These are phyloP conservation scores for Phyllachora maydis DNA, from an alignment of 2,329 filamentous ascomycete species.

Conservation along the genomic window DNA sequence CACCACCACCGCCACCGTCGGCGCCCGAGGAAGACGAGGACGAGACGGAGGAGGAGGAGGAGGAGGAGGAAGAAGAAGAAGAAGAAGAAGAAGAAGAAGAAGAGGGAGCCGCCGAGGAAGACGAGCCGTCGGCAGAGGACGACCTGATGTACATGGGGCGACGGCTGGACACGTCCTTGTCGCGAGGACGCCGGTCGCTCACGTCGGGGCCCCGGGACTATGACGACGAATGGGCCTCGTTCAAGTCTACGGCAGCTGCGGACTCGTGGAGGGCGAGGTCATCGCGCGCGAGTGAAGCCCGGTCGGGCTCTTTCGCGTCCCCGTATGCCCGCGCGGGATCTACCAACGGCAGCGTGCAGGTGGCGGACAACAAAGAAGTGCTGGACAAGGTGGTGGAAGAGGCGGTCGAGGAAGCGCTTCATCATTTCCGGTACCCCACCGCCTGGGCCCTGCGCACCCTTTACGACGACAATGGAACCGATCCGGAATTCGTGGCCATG, in stretches of 20 bases:
- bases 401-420: conserved; percentile 36
- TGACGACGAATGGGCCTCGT: conserved; percentile 13
- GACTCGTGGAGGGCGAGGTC: conserved; percentile 1
- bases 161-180: too few relatives aligned
- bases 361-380: conserved; percentile 16
- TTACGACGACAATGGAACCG: conserved; percentile 33
- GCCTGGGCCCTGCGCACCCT: conserved; percentile 38
- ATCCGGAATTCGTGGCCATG: conserved; percentile 31
- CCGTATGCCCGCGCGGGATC: conserved; percentile 6
- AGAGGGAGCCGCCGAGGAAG: conserved; percentile 4
- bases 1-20: conserved; percentile 4
- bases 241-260: too few relatives aligned
- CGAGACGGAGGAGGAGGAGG: conserved; percentile 9
- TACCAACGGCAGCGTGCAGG: conserved; percentile 4
- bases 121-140: conserved; percentile 4
- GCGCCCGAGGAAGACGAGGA: conserved; percentile 7
- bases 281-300: conserved; percentile 3
- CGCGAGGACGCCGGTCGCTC: background rate
- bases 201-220: background rate
- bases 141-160: too few relatives aligned
- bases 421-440: conserved; percentile 35
- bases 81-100: conserved; percentile 3
- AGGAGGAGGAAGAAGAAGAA: conserved; percentile 4
- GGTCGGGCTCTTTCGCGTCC: conserved; percentile 5
- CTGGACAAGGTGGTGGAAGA: conserved; percentile 31